Conservation (phyloP, 495 filamentous ascomycete genomes). For the Niebla homalea region DNA sequence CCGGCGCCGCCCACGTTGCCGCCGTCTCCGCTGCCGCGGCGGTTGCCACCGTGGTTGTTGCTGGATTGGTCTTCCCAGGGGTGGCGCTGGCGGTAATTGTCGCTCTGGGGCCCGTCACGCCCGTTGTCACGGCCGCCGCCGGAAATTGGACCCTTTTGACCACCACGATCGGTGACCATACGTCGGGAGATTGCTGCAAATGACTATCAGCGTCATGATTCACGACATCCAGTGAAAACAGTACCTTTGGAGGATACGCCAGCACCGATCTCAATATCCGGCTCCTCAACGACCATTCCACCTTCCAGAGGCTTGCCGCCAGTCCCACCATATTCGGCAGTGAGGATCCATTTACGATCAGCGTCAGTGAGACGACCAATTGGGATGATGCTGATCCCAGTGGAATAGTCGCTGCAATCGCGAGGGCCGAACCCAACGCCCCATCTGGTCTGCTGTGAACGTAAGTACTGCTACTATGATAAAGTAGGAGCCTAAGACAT, state of each 20-base stretch:
- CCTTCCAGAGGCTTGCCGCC: conserved; percentile 68
- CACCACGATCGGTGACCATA: conserved; percentile 64
- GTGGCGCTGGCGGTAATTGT: conserved; percentile 28
- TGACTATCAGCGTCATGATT: background rate
- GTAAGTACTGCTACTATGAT: conserved; percentile 1
- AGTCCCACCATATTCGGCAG: conserved; percentile 82
- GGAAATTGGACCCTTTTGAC: conserved; percentile 59
- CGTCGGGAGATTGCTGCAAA: conserved; percentile 62
- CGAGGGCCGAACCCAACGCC: conserved; percentile 95
- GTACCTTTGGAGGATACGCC: conserved; percentile 84
- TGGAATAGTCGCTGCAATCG: conserved; percentile 92
- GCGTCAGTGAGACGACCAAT: conserved; percentile 87
- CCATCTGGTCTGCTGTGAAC: conserved; percentile 66
- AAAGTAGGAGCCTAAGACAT: background rate
- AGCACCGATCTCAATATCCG: conserved; percentile 95
- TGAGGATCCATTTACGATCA: conserved; percentile 94
- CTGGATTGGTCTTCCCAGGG: conserved; percentile 23
- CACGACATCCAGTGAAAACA: background rate
- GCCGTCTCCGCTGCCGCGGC: conserved; percentile 10
- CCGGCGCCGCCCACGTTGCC: conserved; percentile 34
- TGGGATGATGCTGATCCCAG: conserved; percentile 84
- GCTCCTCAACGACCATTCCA: conserved; percentile 88
- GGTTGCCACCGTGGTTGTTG: conserved; percentile 1
- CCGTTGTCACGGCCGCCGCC: conserved; percentile 35
- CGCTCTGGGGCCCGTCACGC: conserved; percentile 19